Evolutionary conservation across 257 asterid species (phyloP), one percentile per base, ranked within the genome.

Genomic region (Nicotiana attenuata): DNA sequence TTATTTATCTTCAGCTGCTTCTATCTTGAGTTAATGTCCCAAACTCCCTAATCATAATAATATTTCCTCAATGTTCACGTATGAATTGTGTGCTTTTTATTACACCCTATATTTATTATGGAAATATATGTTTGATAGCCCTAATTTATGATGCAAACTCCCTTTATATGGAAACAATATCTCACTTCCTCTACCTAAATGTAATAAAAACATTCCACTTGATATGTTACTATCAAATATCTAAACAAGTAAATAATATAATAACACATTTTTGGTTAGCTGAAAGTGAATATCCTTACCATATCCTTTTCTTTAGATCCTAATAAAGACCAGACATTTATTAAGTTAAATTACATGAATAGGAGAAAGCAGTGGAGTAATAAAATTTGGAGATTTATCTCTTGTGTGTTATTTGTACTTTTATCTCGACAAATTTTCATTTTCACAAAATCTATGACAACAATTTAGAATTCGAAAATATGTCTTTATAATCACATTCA

Each of bases 281-380:
- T 28, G 35, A 14, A 71, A 22, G 35, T 47, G 78, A 45, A 15
- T 45, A 45, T 45, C 78, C 4, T 13, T 41, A 38, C 0, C 59
- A 24, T 45, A 22, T 45, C 78, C 15, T 45, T 41, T 69, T 14
- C 59, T 1, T 71, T 45, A 71, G 59, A 71, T 71, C 24, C 20
- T 71, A 71, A 71, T 20, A 41, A 71, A 22, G 20, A 20, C 13
- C 33, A 41, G n/a, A 45, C 10, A 71, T 71, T 68, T 68, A 38
- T 68, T 38, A n/a, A 68, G 77, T 68, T 68, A 17, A 68, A 68
- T 24, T 29, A 29, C 77, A 68, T 68, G 77, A 10, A n/a, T n/a
- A 68, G 77, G 7, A 68, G 77, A 68, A 68, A 67, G 28, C 9
- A 67, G 9, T 33, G 45, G 45, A 8, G 45, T 35, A 13, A 67